Conservation (phyloP, 2,329 filamentous ascomycete genomes). For the Truncatella angustata region DNA sequence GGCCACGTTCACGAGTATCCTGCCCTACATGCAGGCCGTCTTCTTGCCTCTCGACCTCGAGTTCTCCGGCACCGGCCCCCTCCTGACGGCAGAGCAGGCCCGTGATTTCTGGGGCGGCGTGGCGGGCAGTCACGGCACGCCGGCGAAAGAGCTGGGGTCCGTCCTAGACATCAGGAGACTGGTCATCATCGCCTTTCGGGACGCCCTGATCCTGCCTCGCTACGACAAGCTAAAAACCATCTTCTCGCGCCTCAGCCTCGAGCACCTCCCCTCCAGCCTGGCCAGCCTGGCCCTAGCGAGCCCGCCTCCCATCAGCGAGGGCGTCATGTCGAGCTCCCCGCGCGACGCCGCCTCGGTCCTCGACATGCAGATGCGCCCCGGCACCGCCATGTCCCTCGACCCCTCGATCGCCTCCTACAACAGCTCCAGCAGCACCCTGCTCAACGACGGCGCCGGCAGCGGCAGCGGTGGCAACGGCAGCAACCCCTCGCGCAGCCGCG, state of each 20-base stretch:
- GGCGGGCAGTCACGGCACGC: constrained; percentile 34
- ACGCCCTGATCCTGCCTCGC: constrained; percentile 82
- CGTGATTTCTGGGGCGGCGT: constrained; percentile 87
- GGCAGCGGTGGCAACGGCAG: too few relatives aligned
- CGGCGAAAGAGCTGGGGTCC: constrained; percentile 24
- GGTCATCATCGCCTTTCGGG: constrained; percentile 83
- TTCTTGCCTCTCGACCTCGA: constrained; percentile 92
- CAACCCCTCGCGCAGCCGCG: constrained; percentile 61
- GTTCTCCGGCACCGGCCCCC: constrained; percentile 77
- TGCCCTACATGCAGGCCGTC: constrained; percentile 93
- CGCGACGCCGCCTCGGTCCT: constrained; percentile 4
- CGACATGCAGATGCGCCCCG: constrained; percentile 51
- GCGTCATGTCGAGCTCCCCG: constrained; percentile 18
- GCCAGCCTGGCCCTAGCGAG: constrained; percentile 52
- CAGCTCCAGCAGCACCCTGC: constrained; percentile 73
- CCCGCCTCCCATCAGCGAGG: constrained; percentile 48
- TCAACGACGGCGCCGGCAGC: too few relatives aligned
- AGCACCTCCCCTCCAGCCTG: constrained; percentile 62
- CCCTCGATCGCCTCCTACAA: constrained; percentile 76
- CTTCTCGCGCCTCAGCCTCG: constrained; percentile 84
- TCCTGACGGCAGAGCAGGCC: constrained; percentile 76
- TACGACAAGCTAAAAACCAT: constrained; percentile 87
- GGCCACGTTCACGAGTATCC: constrained; percentile 82
- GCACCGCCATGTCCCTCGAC: constrained; percentile 74
- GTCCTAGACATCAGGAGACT: constrained; percentile 83